phyloP scores from a whole-genome alignment of 129 eudicot genomes.

The Lactuca sativa region DNA sequence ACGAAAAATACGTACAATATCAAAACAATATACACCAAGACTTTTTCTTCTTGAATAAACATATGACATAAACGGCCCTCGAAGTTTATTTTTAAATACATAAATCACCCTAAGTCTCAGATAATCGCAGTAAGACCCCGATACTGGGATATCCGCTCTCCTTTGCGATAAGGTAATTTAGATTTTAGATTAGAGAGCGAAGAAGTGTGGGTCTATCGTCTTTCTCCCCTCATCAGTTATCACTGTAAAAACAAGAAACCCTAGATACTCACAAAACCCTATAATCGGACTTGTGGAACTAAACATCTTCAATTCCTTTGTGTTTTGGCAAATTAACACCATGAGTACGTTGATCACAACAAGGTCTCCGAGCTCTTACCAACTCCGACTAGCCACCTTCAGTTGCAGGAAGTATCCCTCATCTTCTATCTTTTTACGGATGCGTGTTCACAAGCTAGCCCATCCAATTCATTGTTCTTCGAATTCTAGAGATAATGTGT shows the following conservation, averaged over 20 bases:
- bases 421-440: conserved; percentile 33
- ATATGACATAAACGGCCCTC: conserved; percentile 4
- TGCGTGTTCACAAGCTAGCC: conserved; percentile 41
- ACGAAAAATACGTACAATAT: too few species aligned
- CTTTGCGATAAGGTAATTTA: conserved; percentile 8
- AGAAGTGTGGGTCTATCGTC: conserved; percentile 14
- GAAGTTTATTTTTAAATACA: conserved; percentile 1
- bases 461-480: conserved; percentile 32
- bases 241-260: conserved; percentile 26
- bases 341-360: conserved; percentile 31
- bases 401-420: conserved; percentile 41
- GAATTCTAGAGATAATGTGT: conserved; percentile 34
- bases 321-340: neutral
- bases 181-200: neutral
- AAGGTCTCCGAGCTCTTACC: conserved; percentile 48
- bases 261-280: conserved; percentile 28
- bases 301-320: neutral
- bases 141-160: conserved; percentile 8
- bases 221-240: conserved; percentile 10
- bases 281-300: conserved; percentile 1
- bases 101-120: neutral
- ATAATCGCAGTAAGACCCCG: conserved; percentile 6
- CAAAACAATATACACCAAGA: neutral
- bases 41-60: neutral
- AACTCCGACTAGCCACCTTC: conserved; percentile 68